Conservation (phyloP, 164 flowering plant species). For the Tetracentron sinense region DNA sequence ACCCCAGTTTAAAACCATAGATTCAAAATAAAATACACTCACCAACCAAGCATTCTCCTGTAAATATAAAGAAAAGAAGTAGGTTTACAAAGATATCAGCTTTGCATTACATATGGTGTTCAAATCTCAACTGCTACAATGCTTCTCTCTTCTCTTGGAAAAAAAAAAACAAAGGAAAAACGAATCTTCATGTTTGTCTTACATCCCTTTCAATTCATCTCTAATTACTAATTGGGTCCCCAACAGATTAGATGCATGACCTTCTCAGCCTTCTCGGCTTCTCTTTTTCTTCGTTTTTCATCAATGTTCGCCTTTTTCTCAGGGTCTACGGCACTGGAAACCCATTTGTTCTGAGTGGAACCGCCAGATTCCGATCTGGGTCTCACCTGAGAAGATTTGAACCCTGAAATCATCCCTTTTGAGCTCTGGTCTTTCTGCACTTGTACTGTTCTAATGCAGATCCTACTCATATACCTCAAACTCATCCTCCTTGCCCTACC, state of each 20-base stretch:
- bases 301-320: conserved; percentile 2
- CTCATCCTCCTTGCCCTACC: not conserved
- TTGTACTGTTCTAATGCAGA: not conserved
- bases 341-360: not conserved
- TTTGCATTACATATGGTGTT: too few relatives aligned
- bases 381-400: conserved; percentile 10
- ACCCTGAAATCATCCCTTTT: conserved; percentile 5
- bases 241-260: conserved; percentile 21
- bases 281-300: conserved; percentile 8
- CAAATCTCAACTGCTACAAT: too few relatives aligned
- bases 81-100: too few relatives aligned
- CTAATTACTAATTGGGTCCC: conserved; percentile 23
- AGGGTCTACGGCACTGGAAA: conserved; percentile 2
- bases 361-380: conserved; percentile 12
- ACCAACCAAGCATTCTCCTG: too few relatives aligned
- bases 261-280: conserved; percentile 20
- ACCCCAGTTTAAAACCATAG: too few relatives aligned
- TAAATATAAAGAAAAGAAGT: too few relatives aligned
- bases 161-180: too few relatives aligned
- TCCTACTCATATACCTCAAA: not conserved
- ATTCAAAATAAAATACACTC: too few relatives aligned
- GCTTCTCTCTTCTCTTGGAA: too few relatives aligned
- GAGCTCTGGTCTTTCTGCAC: not conserved
- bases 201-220: too few relatives aligned
- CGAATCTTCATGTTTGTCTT: too few relatives aligned